phyloP scores from a whole-genome alignment of 2,329 filamentous ascomycete species.

The Blastomyces percursus region DNA sequence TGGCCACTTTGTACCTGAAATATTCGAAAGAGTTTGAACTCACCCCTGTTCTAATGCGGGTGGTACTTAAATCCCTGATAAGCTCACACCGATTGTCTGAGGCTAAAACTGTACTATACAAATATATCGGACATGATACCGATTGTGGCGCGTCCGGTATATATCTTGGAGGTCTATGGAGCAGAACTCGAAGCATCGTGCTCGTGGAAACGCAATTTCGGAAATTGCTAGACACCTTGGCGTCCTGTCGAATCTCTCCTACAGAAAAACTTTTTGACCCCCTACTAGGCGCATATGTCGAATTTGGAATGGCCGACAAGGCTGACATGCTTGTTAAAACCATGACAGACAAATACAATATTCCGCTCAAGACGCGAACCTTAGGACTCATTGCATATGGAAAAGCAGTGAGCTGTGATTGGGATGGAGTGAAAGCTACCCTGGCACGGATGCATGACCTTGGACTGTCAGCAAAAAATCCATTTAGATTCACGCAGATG shows the following conservation, averaged over 20 bases:
- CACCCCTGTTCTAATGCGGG: conserved; percentile 23
- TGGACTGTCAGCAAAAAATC: conserved; percentile 20
- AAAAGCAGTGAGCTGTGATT: conserved; percentile 30
- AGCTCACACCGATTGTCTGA: conserved; percentile 29
- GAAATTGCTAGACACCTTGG: conserved; percentile 21
- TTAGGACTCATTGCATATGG: conserved; percentile 29
- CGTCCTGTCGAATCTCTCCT: conserved; percentile 21
- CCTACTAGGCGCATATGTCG: conserved; percentile 30
- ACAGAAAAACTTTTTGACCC: conserved; percentile 33
- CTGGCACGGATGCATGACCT: conserved; percentile 29
- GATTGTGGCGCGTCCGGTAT: conserved; percentile 28
- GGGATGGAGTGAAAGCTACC: conserved; percentile 30
- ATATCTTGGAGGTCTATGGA: conserved; percentile 31
- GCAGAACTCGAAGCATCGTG: conserved; percentile 29
- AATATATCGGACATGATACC: conserved; percentile 23
- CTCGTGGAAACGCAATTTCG: conserved; percentile 26
- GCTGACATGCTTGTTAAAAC: conserved; percentile 27
- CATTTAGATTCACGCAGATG: conserved; percentile 20
- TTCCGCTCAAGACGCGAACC: conserved; percentile 25
- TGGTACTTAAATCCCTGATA: conserved; percentile 28
- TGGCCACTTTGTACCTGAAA: conserved; percentile 25
- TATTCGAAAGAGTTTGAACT: conserved; percentile 21
- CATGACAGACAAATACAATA: conserved; percentile 24
- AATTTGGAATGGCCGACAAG: conserved; percentile 27
- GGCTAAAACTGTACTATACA: conserved; percentile 29